These are phyloP conservation scores for Fusarium illudens DNA, from an alignment of 2,329 filamentous ascomycete genomes.

Conservation along the genomic window DNA sequence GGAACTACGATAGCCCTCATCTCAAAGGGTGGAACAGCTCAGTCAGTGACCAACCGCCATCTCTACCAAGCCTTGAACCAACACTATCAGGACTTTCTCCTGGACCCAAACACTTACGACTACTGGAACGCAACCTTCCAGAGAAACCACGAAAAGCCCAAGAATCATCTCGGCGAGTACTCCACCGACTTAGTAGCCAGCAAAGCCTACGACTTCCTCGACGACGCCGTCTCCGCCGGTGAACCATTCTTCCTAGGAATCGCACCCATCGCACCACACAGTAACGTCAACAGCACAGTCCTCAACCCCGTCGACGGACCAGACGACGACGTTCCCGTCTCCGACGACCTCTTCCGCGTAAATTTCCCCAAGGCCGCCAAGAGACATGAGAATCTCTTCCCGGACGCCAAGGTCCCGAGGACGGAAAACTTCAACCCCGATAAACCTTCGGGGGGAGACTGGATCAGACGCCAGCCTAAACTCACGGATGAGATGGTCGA, in stretches of 20 bases:
- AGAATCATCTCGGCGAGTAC: constrained; percentile 58
- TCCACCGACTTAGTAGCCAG: constrained; percentile 61
- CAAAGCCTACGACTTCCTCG: constrained; percentile 61
- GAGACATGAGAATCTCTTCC: background rate
- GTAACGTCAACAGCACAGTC: constrained; percentile 48
- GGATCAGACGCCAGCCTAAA: constrained; percentile 52
- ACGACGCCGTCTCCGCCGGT: constrained; percentile 57
- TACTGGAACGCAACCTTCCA: constrained; percentile 73
- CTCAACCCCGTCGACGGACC: constrained; percentile 53
- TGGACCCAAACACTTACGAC: constrained; percentile 63
- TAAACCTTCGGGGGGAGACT: constrained; percentile 43
- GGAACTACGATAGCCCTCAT: constrained; percentile 61
- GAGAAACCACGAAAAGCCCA: constrained; percentile 60
- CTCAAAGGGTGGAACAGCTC: constrained; percentile 66
- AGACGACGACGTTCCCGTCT: constrained; percentile 13
- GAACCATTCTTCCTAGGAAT: constrained; percentile 65
- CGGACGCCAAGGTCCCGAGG: background rate
- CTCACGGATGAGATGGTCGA: constrained; percentile 44
- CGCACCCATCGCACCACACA: constrained; percentile 55
- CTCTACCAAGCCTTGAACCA: background rate
- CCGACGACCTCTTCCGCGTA: constrained; percentile 55
- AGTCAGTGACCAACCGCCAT: background rate
- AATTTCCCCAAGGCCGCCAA: constrained; percentile 41
- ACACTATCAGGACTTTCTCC: constrained; percentile 17
- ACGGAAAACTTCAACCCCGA: background rate